These are phyloP conservation scores for Opeltia flavorubescens DNA, from an alignment of 495 filamentous ascomycete genomes.

Conservation along the genomic window DNA sequence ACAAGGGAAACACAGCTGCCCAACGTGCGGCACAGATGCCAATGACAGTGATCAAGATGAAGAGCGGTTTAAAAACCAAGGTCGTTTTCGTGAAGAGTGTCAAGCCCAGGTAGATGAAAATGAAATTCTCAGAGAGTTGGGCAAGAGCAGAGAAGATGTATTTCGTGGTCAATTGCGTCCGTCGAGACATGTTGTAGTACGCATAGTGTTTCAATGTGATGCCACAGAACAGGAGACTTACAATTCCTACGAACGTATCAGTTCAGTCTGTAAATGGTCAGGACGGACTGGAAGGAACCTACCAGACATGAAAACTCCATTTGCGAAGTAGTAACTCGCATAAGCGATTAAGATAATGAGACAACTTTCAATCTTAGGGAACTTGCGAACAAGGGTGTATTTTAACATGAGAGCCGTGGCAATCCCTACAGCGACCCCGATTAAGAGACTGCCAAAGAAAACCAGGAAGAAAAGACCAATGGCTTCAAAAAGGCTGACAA, in stretches of 20 bases:
- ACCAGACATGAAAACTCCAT: conserved; percentile 91
- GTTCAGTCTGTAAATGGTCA: conserved; percentile 6
- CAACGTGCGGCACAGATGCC: conserved; percentile 87
- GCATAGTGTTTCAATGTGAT: conserved; percentile 98
- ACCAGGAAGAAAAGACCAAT: conserved; percentile 89
- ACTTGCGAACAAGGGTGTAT: conserved; percentile 79
- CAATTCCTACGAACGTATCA: conserved; percentile 53
- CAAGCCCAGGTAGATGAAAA: conserved; percentile 95
- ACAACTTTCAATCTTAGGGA: conserved; percentile 94
- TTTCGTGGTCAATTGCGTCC: conserved; percentile 94
- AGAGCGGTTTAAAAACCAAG: conserved; percentile 85
- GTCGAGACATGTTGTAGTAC: conserved; percentile 98
- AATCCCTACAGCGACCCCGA: conserved; percentile 78
- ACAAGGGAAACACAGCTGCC: conserved; percentile 87
- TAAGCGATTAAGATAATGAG: conserved; percentile 88
- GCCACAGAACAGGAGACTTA: conserved; percentile 91
- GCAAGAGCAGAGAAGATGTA: conserved; percentile 92
- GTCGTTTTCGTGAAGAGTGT: conserved; percentile 82
- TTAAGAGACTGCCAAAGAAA: conserved; percentile 86
- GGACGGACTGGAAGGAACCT: conserved; percentile 19
- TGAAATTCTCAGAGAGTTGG: conserved; percentile 96
- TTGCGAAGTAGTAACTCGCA: conserved; percentile 92
- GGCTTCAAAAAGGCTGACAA: conserved; percentile 72
- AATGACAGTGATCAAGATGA: conserved; percentile 81
- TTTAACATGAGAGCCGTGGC: conserved; percentile 77